Percentiles rank a stretch among this genome's conserved stretches.
These are phyloP conservation scores for Botrytis elliptica DNA, from an alignment of 2,329 filamentous ascomycete species.

Conservation along the genomic window DNA sequence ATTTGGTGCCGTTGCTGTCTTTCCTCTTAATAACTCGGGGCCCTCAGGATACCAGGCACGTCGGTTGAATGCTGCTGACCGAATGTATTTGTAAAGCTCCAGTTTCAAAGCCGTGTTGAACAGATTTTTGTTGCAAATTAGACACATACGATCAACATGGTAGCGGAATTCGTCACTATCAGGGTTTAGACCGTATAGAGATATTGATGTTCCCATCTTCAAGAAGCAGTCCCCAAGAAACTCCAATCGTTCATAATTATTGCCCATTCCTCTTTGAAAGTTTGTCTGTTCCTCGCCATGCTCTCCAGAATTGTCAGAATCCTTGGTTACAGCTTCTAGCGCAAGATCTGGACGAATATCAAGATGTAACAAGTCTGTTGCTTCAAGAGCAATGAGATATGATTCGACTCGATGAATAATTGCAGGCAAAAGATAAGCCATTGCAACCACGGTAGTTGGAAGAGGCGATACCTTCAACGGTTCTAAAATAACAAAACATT, in stretches of 20 bases:
- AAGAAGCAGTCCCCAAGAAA: slow-evolving; percentile 92
- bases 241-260: slow-evolving; percentile 92
- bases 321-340: slow-evolving; percentile 88
- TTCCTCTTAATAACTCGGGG: slow-evolving; percentile 71
- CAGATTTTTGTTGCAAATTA: slow-evolving; percentile 89
- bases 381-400: slow-evolving; percentile 76
- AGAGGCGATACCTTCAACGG: slow-evolving; percentile 74
- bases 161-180: slow-evolving; percentile 80
- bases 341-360: slow-evolving; percentile 66
- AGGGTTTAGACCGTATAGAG: slow-evolving; percentile 74
- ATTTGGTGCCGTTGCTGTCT: slow-evolving; percentile 53
- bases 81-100: slow-evolving; percentile 71
- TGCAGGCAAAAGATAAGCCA: slow-evolving; percentile 75
- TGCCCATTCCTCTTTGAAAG: slow-evolving; percentile 81
- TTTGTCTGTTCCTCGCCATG: slow-evolving; percentile 66
- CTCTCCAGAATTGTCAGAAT: slow-evolving; percentile 80
- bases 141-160: slow-evolving; percentile 85
- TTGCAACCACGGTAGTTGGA: slow-evolving; percentile 65
- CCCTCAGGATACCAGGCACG: slow-evolving; percentile 81
- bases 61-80: slow-evolving; percentile 78
- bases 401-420: slow-evolving; percentile 83
- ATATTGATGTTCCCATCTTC: slow-evolving; percentile 93
- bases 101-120: slow-evolving; percentile 71
- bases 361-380: slow-evolving; percentile 64
- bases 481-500: slow-evolving; percentile 72